Base-by-base conservation (phyloP, 768 basidiomycete species). In the Cubamyces lactineus region DNA sequence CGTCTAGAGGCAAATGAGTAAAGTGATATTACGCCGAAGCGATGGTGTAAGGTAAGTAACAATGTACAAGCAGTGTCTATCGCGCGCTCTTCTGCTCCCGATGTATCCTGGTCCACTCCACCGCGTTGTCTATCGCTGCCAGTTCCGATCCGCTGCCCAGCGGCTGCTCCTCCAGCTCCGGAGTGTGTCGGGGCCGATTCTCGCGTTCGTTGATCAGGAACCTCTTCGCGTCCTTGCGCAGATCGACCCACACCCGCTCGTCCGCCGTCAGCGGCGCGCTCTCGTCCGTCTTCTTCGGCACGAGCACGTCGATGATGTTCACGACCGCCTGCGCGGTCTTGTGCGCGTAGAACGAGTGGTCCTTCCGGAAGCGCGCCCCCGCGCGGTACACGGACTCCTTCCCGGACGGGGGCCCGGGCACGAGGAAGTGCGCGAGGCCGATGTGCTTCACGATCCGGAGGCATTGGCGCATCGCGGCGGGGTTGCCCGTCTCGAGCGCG, bases 401-500 rank as follows among this genome's bases (percentile, higher is more conserved):
- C 47, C 9, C 26, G 49, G 8, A 1, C 53, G 15, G 46, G 39
- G 16, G 28, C 17, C 6, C 57, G 15, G 42, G 43, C 9, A n/a
- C 6, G 19, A 84, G 70, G 26, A 85, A 67, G 17, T 51, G 60
- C 26, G 76, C 76, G 9, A 77, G 71, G 41, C 82, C 80, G 47
- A 86, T 72, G 67, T 81, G 72, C 62, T 79, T 73, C 8, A 84
- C 70, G 5, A 93, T 82, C 40, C 89, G 82, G 57, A 91, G 66
- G 60, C 80, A 82, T 67, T 90, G 87, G 23, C 84, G 81, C 67
- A 84, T 76, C 67, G 85, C 76, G 34, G 80, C 79, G 15, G 73
- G 71, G 62, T 84, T 81, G 23, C 77, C 76, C 21, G 81, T 82
- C 13, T 77, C 78, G 45, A 84, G 67, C n/a, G 90, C 87, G 1